phyloP scores from a whole-genome alignment of 2,329 filamentous ascomycete genomes.

The Cladorrhinum sp. region DNA sequence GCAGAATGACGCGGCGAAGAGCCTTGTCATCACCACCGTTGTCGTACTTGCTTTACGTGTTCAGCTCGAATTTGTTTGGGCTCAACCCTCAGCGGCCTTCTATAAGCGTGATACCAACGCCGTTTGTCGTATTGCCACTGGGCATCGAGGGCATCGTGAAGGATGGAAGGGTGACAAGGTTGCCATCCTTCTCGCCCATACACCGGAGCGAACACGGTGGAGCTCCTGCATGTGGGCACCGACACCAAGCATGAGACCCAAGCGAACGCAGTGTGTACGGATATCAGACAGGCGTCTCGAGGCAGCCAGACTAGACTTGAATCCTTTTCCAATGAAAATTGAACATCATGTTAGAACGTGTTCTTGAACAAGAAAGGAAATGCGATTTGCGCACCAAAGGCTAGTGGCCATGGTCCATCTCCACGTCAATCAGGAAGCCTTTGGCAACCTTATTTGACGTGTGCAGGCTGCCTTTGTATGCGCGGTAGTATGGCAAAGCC shows the following conservation, averaged over 20 bases:
- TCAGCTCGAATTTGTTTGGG: not conserved
- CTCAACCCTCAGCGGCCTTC: no score
- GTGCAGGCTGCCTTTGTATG: not conserved
- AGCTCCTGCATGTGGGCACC: conserved; percentile 55
- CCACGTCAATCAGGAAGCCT: conserved; percentile 59
- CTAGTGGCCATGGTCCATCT: conserved; percentile 52
- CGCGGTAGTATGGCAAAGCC: no score
- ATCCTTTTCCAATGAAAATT: not conserved
- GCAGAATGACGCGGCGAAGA: conserved; percentile 85
- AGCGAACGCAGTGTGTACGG: conserved; percentile 94
- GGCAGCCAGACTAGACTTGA: no score
- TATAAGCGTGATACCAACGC: no score
- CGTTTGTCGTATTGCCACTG: no score
- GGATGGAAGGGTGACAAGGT: conserved; percentile 74
- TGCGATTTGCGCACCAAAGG: conserved; percentile 57
- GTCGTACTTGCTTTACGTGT: no score
- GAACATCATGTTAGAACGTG: not conserved
- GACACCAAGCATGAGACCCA: conserved; percentile 73
- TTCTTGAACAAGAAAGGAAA: not conserved
- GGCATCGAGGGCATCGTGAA: conserved; percentile 93
- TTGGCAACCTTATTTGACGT: conserved; percentile 45
- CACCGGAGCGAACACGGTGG: conserved; percentile 28
- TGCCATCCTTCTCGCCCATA: conserved; percentile 28
- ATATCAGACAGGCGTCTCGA: no score
- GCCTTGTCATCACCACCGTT: conserved; percentile 94